A percentile compares a stretch with the other conserved stretches of the same genome.
Conservation (phyloP, 352 stramenopile species). For the Globisporangium emineosum region DNA sequence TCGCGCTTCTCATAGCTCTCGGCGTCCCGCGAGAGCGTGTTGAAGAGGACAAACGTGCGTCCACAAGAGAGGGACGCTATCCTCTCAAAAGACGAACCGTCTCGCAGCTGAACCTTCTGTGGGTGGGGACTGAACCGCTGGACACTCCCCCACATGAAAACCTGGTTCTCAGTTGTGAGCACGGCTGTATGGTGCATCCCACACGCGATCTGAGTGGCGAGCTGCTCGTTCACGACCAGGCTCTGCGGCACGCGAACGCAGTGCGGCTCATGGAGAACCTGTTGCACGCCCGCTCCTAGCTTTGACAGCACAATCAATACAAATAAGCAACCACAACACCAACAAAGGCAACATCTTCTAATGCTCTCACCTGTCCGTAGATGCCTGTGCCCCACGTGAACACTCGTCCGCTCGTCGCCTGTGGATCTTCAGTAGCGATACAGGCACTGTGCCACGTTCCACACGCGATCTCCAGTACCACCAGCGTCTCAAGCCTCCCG, state of each 20-base stretch:
- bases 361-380: slow-evolving; percentile 44
- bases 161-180: slow-evolving; percentile 43
- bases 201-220: slow-evolving; percentile 43
- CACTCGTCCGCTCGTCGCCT: slow-evolving; percentile 27
- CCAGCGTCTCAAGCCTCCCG: slow-evolving; percentile 28
- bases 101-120: slow-evolving; percentile 28
- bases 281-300: slow-evolving; percentile 40
- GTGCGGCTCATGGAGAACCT: slow-evolving; percentile 46
- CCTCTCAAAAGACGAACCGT: slow-evolving; percentile 34
- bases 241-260: slow-evolving; percentile 31
- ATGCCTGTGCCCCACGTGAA: slow-evolving; percentile 76
- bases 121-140: slow-evolving; percentile 41
- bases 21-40: slow-evolving; percentile 45
- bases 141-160: slow-evolving; percentile 71
- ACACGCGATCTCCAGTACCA: slow-evolving; percentile 59
- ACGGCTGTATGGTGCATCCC: slow-evolving; percentile 66
- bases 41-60: slow-evolving; percentile 73
- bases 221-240: slow-evolving; percentile 36
- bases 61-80: slow-evolving; percentile 68
- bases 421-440: slow-evolving; percentile 28
- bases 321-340: not conserved
- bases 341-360: not conserved
- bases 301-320: slow-evolving; percentile 12
- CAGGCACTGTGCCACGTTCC: slow-evolving; percentile 74
- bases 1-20: slow-evolving; percentile 60